Base-by-base conservation (phyloP, 73 alveolate species). In the Paramecium primaurelia region DNA sequence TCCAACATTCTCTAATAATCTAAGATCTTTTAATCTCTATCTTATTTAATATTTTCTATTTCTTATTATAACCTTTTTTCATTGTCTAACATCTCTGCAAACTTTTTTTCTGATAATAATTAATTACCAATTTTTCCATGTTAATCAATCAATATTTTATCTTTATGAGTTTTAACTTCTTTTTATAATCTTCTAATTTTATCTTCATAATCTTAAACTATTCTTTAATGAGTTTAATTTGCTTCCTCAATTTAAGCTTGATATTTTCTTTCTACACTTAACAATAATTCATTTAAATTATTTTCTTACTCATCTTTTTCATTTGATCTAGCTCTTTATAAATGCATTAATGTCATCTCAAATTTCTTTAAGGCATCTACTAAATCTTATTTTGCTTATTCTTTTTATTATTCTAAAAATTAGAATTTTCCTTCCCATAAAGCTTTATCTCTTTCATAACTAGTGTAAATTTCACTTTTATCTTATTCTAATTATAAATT, bases 391-490 rank as follows among this genome's bases (percentile, higher is more conserved):
- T 97, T 98, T 12, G 98, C 98, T 69, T 92, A 93, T 37, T 94
- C 98, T 86, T 96, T 97, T 92, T 95, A 95, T 93, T 95, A 93
- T 86, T 97, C 98, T 6, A 98, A 91, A 95, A 97, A 98, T 58
- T 93, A 84, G 93, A 97, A 96, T 92, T 96, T 97, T 12, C 97
- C 97, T 93, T 98, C 99, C 99, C 99, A 97, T 32, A 95, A 93
- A 16, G 98, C 98, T 93, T 96, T 95, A 49, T 97, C 98, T 86
- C 96, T 94, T 71, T 97, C 99, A 77, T 95, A 96, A 77, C 85
- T 59, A 10, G 96, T 89, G 86, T 26, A 91, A 51, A 77, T 71
- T 85, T 93, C 97, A 58, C 71, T 85, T 93, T 87, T 93, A 58
- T 92, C 93, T 87, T 42, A 59, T 47, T 83, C 95, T 37, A 88